Evolutionary conservation across 2,329 filamentous ascomycete species (phyloP).

Genomic region (Madurella mycetomatis): DNA sequence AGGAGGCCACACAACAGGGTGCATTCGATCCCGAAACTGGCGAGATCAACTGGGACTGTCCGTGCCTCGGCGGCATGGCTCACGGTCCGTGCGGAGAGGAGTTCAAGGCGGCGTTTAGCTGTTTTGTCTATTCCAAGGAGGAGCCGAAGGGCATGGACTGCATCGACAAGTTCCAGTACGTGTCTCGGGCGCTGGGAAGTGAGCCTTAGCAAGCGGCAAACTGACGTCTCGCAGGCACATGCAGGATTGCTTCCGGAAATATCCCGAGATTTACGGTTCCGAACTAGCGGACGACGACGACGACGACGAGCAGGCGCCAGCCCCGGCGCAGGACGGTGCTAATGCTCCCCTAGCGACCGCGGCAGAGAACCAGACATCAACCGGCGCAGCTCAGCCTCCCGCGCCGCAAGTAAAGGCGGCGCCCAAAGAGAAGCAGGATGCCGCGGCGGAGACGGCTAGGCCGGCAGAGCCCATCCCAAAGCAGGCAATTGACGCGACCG

Average conservation of each 20-base stretch:
- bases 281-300: conserved; percentile 79
- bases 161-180: conserved; percentile 95
- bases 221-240: conserved; percentile 61
- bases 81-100: conserved; percentile 92
- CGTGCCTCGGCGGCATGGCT: conserved; percentile 95
- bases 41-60: conserved; percentile 99
- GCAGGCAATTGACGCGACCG: conserved; percentile 31
- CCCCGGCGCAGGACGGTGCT: conserved; percentile 25
- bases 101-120: conserved; percentile 94
- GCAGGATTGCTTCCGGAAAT: conserved; percentile 92
- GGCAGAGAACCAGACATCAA: conserved; percentile 1
- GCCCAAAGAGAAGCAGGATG: conserved; percentile 4
- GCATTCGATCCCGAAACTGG: conserved; percentile 98
- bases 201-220: neutral
- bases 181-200: conserved; percentile 22
- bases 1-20: conserved; percentile 80
- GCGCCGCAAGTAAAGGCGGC: neutral
- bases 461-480: conserved; percentile 20
- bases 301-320: conserved; percentile 31
- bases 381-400: neutral
- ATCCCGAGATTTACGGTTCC: conserved; percentile 88
- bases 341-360: conserved; percentile 13
- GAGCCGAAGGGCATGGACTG: conserved; percentile 98
- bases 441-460: conserved; percentile 4
- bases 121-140: conserved; percentile 91